Evolutionary conservation across 2,329 filamentous ascomycete species (phyloP).

Genomic region (Penicillium psychrosexuale): DNA sequence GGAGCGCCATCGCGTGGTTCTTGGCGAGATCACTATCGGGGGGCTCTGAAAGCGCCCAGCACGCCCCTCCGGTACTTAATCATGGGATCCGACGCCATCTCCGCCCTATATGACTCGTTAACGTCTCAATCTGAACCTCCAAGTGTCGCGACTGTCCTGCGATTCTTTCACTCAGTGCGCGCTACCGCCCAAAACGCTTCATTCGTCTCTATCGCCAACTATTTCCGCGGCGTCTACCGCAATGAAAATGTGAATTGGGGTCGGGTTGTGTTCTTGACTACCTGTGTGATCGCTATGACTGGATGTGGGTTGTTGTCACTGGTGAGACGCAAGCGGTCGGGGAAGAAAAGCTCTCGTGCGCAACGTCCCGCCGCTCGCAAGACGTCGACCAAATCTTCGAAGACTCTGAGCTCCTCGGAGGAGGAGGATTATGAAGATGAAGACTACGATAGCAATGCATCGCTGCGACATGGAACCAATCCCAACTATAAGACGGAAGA

Average conservation of each 20-base stretch:
- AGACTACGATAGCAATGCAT: conserved; percentile 35
- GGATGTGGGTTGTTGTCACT: conserved; percentile 36
- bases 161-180: conserved; percentile 22
- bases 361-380: conserved; percentile 15
- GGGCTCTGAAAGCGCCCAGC: conserved; percentile 13
- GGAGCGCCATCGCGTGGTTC: conserved; percentile 17
- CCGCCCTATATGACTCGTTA: conserved; percentile 15
- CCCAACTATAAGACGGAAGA: conserved; percentile 17
- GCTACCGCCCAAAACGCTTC: conserved; percentile 18
- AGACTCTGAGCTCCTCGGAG: conserved; percentile 35
- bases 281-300: conserved; percentile 36
- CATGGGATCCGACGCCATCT: conserved; percentile 19
- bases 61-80: conserved; percentile 15
- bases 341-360: conserved; percentile 12
- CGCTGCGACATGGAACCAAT: conserved; percentile 29
- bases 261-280: conserved; percentile 31
- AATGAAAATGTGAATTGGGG: conserved; percentile 32
- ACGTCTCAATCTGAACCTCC: conserved; percentile 8
- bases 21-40: conserved; percentile 10
- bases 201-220: conserved; percentile 18
- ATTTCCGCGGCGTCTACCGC: conserved; percentile 19
- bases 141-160: conserved; percentile 14
- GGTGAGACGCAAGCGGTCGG: conserved; percentile 23
- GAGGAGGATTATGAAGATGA: conserved; percentile 40
- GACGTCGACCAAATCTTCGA: conserved; percentile 25